Base-by-base conservation (phyloP, 2,329 filamentous ascomycete species). In the Aspergillus sp. region DNA sequence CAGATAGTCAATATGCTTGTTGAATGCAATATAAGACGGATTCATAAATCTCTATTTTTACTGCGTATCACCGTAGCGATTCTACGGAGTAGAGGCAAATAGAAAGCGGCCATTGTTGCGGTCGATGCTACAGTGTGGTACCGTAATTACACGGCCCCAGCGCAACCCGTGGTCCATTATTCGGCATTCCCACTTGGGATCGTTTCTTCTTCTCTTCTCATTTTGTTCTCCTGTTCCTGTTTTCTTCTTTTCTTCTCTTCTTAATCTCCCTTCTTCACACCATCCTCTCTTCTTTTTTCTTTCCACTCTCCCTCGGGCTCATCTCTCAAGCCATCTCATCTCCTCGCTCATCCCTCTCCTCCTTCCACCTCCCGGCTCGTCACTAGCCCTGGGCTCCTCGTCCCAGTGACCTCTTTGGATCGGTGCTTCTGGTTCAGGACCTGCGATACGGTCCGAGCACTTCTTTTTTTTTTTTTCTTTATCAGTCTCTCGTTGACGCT, bases 401-500 rank as follows among this genome's bases (percentile, higher is more conserved):
- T 52, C 55, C 52, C 51, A 51, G 54, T 9, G 10, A 13, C 43
- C 43, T 25, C 41, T 46, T 45, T 23, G 43, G 35, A 30, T 47
- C 27, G 22, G 46, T 45, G 27, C 15, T 45, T 46, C 37, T 41
- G 15, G n/a, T 32, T 3, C 20, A 20, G 30, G 48, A 38, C 19
- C 32, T 41, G 60, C 64, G 58, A 65, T 58, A 58, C 62, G 52
- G 60, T 58, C 58, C 57, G 60, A 62, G 63, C 62, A 60, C 62
- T 61, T 27, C 10, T 25, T 7, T 25, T 25, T 30, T 30, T 50
- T 60, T 61, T 27, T 27, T 25, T 7, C 9, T 25, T 30, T 30
- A 51, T 60, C 60, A 61, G 62, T 58, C 64, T 63, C 58, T 67
- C 63, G 60, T 66, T 67, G 59, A 58, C 51, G 52, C 9, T 22